phyloP scores from a whole-genome alignment of 2,329 filamentous ascomycete genomes.

The Fusarium zealandicum region DNA sequence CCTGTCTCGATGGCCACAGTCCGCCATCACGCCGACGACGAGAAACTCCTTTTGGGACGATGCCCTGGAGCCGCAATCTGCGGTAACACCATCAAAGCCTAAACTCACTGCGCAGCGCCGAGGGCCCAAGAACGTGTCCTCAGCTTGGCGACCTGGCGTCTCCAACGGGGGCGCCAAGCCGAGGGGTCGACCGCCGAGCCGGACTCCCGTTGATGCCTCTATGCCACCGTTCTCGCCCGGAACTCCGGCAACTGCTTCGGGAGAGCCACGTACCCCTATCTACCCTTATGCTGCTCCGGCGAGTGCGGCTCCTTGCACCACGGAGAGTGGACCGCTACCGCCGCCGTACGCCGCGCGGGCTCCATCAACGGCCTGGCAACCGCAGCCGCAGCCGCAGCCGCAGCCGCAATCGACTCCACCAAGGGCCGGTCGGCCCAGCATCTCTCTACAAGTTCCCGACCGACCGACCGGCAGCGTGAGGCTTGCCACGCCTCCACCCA shows the following conservation, averaged over 20 bases:
- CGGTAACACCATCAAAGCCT: slow-evolving; percentile 70
- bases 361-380: slow-evolving; percentile 18
- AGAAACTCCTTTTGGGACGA: slow-evolving; percentile 63
- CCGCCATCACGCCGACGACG: slow-evolving; percentile 74
- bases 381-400: slow-evolving; percentile 4
- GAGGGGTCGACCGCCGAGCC: slow-evolving; percentile 79
- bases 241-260: slow-evolving; percentile 13
- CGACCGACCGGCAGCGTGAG: slow-evolving; percentile 66
- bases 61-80: slow-evolving; percentile 71
- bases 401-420: slow-evolving; percentile 21
- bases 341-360: slow-evolving; percentile 11
- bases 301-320: not conserved
- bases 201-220: slow-evolving; percentile 61
- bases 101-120: slow-evolving; percentile 63
- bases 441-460: slow-evolving; percentile 55
- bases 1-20: slow-evolving; percentile 75
- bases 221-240: slow-evolving; percentile 20
- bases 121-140: slow-evolving; percentile 85
- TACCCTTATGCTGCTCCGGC: slow-evolving; percentile 6
- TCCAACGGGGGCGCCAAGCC: slow-evolving; percentile 71
- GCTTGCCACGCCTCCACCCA: slow-evolving; percentile 64
- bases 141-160: slow-evolving; percentile 80
- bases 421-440: slow-evolving; percentile 47
- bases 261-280: slow-evolving; percentile 15
- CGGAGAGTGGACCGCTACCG: not conserved